phyloP scores from a whole-genome alignment of 305 asterid genomes.

The Fraxinus ornus region DNA sequence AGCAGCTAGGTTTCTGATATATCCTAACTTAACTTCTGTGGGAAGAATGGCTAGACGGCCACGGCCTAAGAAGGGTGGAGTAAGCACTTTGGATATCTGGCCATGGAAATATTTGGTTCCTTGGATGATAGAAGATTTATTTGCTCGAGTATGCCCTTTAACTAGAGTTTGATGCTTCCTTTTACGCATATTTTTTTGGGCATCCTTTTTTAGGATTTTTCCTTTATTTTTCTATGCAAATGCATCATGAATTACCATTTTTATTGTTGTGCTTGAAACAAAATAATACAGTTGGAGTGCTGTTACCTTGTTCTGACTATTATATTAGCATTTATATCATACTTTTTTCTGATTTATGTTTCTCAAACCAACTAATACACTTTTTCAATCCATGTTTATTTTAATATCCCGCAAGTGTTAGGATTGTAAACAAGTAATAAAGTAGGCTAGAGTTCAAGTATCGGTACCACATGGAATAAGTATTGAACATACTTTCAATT shows the following conservation, averaged over 20 bases:
- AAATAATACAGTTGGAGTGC: not conserved
- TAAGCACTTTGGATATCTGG: constrained; percentile 95
- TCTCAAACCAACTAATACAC: not conserved
- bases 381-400: not conserved
- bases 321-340: not conserved
- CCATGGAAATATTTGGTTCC: constrained; percentile 99
- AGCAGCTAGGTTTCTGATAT: constrained; percentile 87
- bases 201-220: not conserved
- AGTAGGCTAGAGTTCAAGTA: not conserved
- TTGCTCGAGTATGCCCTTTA: constrained; percentile 73
- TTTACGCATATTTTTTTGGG: constrained; percentile 7
- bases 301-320: not conserved
- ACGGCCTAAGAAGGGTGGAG: constrained; percentile 52
- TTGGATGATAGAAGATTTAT: constrained; percentile 96
- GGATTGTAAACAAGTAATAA: not conserved
- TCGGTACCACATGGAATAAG: not conserved
- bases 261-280: not conserved
- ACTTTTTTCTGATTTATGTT: not conserved
- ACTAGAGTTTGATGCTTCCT: constrained; percentile 19
- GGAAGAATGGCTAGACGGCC: constrained; percentile 48
- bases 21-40: constrained; percentile 87
- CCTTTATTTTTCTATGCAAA: constrained; percentile 1
- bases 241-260: constrained; percentile 5
- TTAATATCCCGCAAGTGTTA: not conserved
- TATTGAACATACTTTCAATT: not conserved